These are phyloP conservation scores for Corchorus olitorius DNA, from an alignment of 345 rosid genomes.

Conservation along the genomic window DNA sequence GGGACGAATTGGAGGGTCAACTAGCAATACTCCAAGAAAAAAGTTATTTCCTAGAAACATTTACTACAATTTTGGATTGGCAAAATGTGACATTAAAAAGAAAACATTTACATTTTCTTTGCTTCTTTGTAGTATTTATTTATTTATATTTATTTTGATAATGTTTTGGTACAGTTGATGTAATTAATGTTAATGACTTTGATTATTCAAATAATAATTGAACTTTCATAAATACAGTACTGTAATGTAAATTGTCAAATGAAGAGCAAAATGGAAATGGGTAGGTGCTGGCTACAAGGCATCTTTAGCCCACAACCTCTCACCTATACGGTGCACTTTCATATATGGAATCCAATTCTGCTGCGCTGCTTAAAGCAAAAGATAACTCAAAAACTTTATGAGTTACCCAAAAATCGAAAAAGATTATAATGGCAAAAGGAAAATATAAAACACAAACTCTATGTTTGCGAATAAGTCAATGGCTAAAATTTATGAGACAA, in stretches of 20 bases:
- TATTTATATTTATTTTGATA: no score
- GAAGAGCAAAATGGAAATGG: neutral
- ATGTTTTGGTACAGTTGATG: no score
- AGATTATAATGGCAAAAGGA: neutral
- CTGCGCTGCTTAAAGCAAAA: neutral
- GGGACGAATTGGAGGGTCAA: no score
- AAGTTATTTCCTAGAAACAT: no score
- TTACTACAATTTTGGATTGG: no score
- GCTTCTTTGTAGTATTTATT: no score
- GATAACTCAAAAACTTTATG: neutral
- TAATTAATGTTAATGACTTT: no score
- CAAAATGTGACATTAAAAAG: no score
- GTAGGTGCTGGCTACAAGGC: neutral
- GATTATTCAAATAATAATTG: neutral
- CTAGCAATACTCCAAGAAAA: no score
- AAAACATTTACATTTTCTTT: no score
- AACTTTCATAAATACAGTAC: neutral
- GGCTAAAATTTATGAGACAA: neutral
- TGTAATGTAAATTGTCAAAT: no score
- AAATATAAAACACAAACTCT: neutral
- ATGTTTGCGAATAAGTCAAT: neutral
- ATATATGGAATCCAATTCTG: neutral
- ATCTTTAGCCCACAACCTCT: neutral
- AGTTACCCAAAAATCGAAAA: neutral
- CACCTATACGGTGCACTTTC: neutral